Evolutionary conservation across 2,329 filamentous ascomycete species (phyloP).

Genomic region (Zymoseptoria pseudotritici): DNA sequence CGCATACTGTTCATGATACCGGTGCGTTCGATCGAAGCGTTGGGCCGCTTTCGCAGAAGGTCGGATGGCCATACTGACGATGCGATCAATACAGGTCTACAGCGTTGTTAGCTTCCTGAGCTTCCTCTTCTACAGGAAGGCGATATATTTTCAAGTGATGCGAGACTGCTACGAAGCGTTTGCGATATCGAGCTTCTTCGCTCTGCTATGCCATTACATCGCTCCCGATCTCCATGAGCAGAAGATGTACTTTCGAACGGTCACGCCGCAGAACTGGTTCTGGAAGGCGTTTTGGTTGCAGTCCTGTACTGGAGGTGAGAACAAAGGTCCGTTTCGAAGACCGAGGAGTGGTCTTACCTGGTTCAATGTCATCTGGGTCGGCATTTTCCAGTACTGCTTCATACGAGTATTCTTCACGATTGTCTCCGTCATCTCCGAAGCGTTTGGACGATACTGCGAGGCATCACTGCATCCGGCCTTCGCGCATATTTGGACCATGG

Average conservation of each 20-base stretch:
- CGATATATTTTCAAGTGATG: constrained; percentile 73
- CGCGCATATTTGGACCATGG: constrained; percentile 75
- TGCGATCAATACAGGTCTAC: constrained; percentile 48
- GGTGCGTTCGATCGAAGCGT: not conserved
- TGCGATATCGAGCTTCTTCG: constrained; percentile 80
- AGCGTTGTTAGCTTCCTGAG: constrained; percentile 65
- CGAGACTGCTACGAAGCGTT: constrained; percentile 86
- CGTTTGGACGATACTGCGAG: constrained; percentile 66
- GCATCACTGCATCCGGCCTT: constrained; percentile 70
- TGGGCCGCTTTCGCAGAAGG: too few species aligned
- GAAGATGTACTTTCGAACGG: constrained; percentile 69
- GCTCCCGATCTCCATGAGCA: constrained; percentile 70
- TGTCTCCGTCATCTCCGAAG: constrained; percentile 65
- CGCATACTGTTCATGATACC: constrained; percentile 85
- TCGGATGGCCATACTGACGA: not conserved
- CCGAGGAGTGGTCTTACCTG: constrained; percentile 76
- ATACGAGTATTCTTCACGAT: constrained; percentile 73
- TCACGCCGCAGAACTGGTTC: constrained; percentile 66
- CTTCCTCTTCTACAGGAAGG: constrained; percentile 66
- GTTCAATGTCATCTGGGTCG: constrained; percentile 82
- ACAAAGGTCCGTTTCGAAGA: constrained; percentile 60
- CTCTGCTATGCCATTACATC: constrained; percentile 72
- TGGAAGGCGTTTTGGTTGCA: constrained; percentile 64
- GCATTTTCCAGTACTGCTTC: constrained; percentile 80
- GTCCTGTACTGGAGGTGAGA: constrained; percentile 61